Base-by-base conservation (phyloP, 768 basidiomycete species). In the Bullera alba region DNA sequence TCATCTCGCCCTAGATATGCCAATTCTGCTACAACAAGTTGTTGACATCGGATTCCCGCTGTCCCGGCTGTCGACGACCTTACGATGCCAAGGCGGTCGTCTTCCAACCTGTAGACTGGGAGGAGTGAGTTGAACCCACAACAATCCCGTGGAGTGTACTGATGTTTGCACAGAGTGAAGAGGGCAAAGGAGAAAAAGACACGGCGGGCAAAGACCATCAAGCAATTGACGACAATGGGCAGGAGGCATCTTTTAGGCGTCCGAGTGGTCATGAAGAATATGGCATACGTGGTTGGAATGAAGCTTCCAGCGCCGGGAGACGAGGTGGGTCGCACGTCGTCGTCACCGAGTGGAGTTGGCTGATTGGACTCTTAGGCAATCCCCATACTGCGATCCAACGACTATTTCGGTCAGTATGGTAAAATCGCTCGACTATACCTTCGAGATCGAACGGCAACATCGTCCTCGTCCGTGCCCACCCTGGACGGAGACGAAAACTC, bases 21-120 rank as follows among this genome's bases (percentile, higher is more conserved):
- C 85, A 90, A 50, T 99, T 99, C 76, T 99, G 95, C 74, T 97
- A 91, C 88, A 99, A 75, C 91, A 97, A 75, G 93, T 95, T 79
- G 85, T 87, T 76, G 83, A 87, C 75, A 88, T 95, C 75, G 78
- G 97, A 97, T 72, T 84, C 90, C 57, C 83, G 88, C 43, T 99
- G 95, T 72, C 95, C 95, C 32, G 95, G 95, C 17, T 99, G 95
- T 75, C 79, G 95, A 64, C 79, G 92, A 58, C 80, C 86, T 49
- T 97, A 96, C 69, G 85, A 87, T 7, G 90, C 96, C 58, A 87
- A 95, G 49, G 79, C 83, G 35, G 85, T 95, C 28, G 88, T 96
- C 72, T 95, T 93, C 76, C 95, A 90, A 72, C 83, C 95, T 41
- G 85, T 99, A 58, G 85, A 86, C 54, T 84, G 86, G 48, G 90